A percentile compares a stretch with the other conserved stretches of the same genome.
Conservation (phyloP, 1,139 yeast genomes). For the Lodderomyces parapsilosis region DNA sequence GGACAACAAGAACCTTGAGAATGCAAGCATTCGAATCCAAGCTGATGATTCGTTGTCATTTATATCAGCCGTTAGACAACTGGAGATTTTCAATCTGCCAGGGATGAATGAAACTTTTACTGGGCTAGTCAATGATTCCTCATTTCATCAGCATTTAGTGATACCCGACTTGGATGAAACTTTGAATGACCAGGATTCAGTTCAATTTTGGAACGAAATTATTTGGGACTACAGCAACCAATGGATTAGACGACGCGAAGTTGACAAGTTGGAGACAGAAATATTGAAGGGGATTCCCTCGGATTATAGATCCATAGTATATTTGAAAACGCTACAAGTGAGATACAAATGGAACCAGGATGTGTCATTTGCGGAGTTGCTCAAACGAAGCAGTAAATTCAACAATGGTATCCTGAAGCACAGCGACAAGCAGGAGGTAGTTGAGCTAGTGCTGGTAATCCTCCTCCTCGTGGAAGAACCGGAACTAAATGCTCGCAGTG, state of each 20-base stretch:
- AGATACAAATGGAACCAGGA: slow-evolving; percentile 28
- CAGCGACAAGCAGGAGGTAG: slow-evolving; percentile 3
- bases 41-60: slow-evolving; percentile 24
- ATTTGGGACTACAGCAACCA: slow-evolving; percentile 23
- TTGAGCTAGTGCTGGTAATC: not conserved
- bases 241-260: slow-evolving; percentile 18
- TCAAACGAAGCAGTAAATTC: slow-evolving; percentile 19
- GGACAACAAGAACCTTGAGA: not conserved
- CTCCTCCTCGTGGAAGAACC: not conserved
- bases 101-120: slow-evolving; percentile 28
- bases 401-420: not conserved
- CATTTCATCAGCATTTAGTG: not conserved
- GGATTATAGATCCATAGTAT: slow-evolving; percentile 28
- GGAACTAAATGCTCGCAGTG: not conserved
- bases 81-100: slow-evolving; percentile 31
- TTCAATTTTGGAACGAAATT: slow-evolving; percentile 25
- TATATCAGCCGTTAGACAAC: slow-evolving; percentile 33
- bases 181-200: slow-evolving; percentile 8
- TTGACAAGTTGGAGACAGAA: slow-evolving; percentile 25
- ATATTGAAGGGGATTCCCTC: slow-evolving; percentile 35
- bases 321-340: slow-evolving; percentile 34
- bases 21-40: slow-evolving; percentile 6
- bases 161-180: slow-evolving; percentile 14
- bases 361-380: slow-evolving; percentile 30
- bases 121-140: not conserved